A percentile compares a stretch with the other conserved stretches of the same genome.
Conservation (phyloP, 345 rosid genomes). For the Moricandia moricandioides region DNA sequence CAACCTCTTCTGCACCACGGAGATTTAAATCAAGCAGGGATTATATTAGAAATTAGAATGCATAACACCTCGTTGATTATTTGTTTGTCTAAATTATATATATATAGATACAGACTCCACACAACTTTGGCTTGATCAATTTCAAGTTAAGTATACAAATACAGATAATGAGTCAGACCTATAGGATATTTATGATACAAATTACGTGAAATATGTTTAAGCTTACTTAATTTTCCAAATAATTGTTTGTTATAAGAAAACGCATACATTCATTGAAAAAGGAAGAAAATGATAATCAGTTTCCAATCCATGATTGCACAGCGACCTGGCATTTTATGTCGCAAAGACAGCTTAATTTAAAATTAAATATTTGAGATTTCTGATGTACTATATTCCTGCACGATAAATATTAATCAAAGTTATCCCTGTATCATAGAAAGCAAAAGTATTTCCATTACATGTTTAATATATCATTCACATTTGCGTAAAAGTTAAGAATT, state of each 20-base stretch:
- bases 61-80: neutral
- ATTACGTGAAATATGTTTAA: neutral
- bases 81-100: neutral
- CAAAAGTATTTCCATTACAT: constrained; percentile 14
- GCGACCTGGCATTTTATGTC: constrained; percentile 10
- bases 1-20: constrained; percentile 23
- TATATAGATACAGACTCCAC: neutral
- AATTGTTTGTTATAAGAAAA: neutral
- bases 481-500: constrained; percentile 21
- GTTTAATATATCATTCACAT: neutral
- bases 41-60: constrained; percentile 1
- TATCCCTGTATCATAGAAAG: neutral
- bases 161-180: neutral
- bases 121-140: neutral
- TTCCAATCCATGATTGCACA: constrained; percentile 20
- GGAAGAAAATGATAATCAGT: neutral
- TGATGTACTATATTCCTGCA: constrained; percentile 8
- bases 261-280: neutral
- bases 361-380: neutral
- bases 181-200: neutral
- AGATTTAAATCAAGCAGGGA: neutral
- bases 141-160: neutral
- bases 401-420: neutral
- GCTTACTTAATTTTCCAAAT: neutral
- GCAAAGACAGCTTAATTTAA: constrained; percentile 15